Evolutionary conservation across 139 green algal species (phyloP), one percentile per base, ranked within the genome.

Genomic region (Eudorina sp.): DNA sequence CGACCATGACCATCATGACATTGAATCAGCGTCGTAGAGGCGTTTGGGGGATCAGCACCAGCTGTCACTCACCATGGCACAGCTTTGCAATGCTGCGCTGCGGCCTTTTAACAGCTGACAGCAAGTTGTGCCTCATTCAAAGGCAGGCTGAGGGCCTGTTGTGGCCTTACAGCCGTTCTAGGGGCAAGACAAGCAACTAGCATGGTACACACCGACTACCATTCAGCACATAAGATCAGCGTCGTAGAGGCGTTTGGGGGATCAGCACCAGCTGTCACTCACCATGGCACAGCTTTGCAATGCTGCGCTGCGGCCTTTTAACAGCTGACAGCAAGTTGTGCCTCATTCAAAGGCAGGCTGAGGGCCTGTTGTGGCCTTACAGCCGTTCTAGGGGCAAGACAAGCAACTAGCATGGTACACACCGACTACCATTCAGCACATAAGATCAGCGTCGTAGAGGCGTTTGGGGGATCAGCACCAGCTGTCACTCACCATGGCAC

Each of bases 51-150:
- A 27, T 53, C 38, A 19, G 40, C 69, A n/a, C 31, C 77, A 72
- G 77, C 77, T 55, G 53, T 25, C 53, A 68, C 53, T 84, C 77
- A 84, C 77, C 77, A 66, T 53, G 53, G 53, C n/a, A 27, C 40
- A 41, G 53, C 77, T 34, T 16, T 27, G 3, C 46, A 73, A 25
- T 83, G 53, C 77, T 84, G 40, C 38, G 36, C 77, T 55, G 53
- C 29, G 53, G 77, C 53, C 77, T 72, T 84, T 53, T 1, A 70
- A 70, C 77, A 58, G 77, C 77, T 84, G 51, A 53, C 19, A 84
- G 36, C 36, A 84, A 31, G 14, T 58, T 53, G 34, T 2, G 62
- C 40, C 3, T 29, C 46, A 25, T 53, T 48, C 25, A 27, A 29
- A 84, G 77, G 53, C 77, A 84, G 51, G 75, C 18, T 55, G 34